These are phyloP conservation scores for Tylopilus vinaceipallidus DNA, from an alignment of 768 basidiomycete genomes.

Conservation along the genomic window DNA sequence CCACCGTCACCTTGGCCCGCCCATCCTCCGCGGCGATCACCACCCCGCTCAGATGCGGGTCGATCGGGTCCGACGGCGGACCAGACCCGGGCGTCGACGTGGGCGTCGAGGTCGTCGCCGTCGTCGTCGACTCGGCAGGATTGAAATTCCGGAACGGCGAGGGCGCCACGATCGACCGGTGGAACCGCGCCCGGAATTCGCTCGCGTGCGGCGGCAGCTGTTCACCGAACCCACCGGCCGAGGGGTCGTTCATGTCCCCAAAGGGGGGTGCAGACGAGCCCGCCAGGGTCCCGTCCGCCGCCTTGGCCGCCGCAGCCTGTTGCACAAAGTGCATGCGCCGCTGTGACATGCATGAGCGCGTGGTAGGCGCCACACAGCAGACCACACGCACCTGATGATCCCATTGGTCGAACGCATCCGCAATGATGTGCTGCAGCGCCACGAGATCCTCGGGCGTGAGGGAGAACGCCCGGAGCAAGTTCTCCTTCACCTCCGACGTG, in stretches of 20 bases:
- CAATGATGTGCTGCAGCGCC: conserved; percentile 75
- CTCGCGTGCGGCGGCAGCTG: conserved; percentile 36
- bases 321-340: conserved; percentile 47
- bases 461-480: conserved; percentile 66
- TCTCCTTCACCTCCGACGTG: conserved; percentile 70
- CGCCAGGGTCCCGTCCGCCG: conserved; percentile 26
- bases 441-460: conserved; percentile 81
- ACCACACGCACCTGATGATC: conserved; percentile 63
- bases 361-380: not conserved
- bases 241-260: conserved; percentile 33
- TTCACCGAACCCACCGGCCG: conserved; percentile 26
- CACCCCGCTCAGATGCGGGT: conserved; percentile 30
- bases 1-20: conserved; percentile 24
- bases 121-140: conserved; percentile 26
- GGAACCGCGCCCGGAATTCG: conserved; percentile 68
- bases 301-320: conserved; percentile 34
- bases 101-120: conserved; percentile 32
- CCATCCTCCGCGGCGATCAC: conserved; percentile 25
- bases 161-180: conserved; percentile 56
- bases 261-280: conserved; percentile 32
- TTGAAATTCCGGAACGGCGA: conserved; percentile 51
- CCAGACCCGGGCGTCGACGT: conserved; percentile 36
- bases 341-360: conserved; percentile 25
- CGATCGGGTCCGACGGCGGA: conserved; percentile 32
- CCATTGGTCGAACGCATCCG: conserved; percentile 87